These are phyloP conservation scores for Phytophthora idaei DNA, from an alignment of 352 stramenopile genomes.

Conservation along the genomic window DNA sequence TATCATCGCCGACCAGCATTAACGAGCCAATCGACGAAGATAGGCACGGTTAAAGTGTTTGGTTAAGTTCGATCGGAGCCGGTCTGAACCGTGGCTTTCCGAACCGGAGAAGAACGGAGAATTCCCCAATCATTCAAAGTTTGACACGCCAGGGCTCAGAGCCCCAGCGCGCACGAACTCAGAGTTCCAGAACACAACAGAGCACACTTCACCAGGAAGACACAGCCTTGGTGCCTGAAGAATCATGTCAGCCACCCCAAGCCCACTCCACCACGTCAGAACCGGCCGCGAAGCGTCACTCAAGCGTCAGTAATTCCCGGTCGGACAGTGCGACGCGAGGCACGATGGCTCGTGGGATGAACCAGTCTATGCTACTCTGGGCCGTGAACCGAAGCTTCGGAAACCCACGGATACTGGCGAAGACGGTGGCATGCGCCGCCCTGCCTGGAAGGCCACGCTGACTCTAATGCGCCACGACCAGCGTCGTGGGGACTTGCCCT, in stretches of 20 bases:
- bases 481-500: background rate
- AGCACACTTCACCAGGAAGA: background rate
- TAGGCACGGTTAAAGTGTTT: background rate
- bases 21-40: too few species aligned
- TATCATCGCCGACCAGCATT: too few species aligned
- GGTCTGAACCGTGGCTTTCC: conserved; percentile 1
- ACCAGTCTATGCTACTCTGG: background rate
- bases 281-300: too few species aligned
- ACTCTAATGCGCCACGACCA: background rate
- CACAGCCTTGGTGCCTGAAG: background rate
- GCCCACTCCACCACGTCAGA: background rate
- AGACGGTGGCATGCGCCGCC: background rate
- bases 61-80: background rate
- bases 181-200: background rate
- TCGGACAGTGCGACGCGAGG: background rate
- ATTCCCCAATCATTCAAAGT: background rate
- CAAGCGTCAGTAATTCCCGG: background rate
- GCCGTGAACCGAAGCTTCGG: background rate
- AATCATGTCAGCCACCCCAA: background rate
- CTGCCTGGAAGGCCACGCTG: background rate
- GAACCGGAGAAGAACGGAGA: background rate
- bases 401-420: background rate
- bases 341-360: background rate
- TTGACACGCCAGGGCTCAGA: background rate
- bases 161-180: background rate